phyloP scores from a whole-genome alignment of 1,284 basidiomycete species.

The Cryptococcus amylolentus region DNA sequence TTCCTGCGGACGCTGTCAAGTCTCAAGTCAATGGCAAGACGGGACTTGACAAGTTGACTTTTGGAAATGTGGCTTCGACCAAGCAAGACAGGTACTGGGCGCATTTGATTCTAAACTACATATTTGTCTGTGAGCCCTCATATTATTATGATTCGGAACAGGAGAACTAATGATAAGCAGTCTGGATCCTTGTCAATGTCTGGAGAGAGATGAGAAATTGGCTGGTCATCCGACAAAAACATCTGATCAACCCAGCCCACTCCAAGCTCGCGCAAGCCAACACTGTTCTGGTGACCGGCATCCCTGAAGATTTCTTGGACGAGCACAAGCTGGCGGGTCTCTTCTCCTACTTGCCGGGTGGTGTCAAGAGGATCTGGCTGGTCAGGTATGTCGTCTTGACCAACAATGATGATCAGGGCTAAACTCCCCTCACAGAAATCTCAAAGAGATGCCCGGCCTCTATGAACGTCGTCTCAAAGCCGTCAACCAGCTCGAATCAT shows the following conservation, averaged over 20 bases:
- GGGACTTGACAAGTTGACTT: slow-evolving; percentile 57
- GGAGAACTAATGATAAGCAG: slow-evolving; percentile 38
- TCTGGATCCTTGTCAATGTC: slow-evolving; percentile 68
- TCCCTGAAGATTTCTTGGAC: slow-evolving; percentile 62
- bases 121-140: slow-evolving; percentile 50
- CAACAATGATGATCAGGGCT: neutral
- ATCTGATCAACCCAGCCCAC: slow-evolving; percentile 63
- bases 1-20: slow-evolving; percentile 60
- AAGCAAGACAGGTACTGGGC: slow-evolving; percentile 49
- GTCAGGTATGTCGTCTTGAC: slow-evolving; percentile 54
- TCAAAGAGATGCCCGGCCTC: slow-evolving; percentile 61
- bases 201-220: slow-evolving; percentile 64
- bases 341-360: slow-evolving; percentile 68
- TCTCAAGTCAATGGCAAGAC: slow-evolving; percentile 45
- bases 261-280: slow-evolving; percentile 65
- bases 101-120: slow-evolving; percentile 51
- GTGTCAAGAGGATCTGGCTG: slow-evolving; percentile 73
- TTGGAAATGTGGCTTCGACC: slow-evolving; percentile 51
- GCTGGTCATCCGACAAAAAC: slow-evolving; percentile 64
- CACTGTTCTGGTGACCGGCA: slow-evolving; percentile 71
- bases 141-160: neutral
- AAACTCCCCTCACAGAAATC: slow-evolving; percentile 45
- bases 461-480: slow-evolving; percentile 60
- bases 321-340: slow-evolving; percentile 62
- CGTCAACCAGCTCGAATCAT: slow-evolving; percentile 62